Evolutionary conservation across 176 grass and related monocot species (phyloP).

Genomic region (Dendrocalamus sinicus): DNA sequence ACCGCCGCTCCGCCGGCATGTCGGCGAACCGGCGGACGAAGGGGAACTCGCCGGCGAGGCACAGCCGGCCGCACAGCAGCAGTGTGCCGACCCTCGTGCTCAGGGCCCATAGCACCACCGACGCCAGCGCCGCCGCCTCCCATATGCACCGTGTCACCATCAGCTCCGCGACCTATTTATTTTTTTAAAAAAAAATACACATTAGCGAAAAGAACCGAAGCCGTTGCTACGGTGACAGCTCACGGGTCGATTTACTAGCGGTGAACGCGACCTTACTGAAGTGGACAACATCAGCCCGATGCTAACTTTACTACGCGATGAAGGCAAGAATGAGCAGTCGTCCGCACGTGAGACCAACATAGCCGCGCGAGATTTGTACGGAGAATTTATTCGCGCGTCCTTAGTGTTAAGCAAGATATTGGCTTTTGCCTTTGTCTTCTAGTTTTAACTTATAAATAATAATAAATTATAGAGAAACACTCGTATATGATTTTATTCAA

Average conservation of each 20-base stretch:
- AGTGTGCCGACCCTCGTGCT: conserved; percentile 74
- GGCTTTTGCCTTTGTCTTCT: too few species aligned
- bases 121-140: conserved; percentile 58
- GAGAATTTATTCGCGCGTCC: neutral
- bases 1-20: conserved; percentile 60
- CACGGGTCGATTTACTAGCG: neutral
- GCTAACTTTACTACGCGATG: neutral
- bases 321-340: neutral
- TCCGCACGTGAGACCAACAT: neutral
- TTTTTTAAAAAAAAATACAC: neutral
- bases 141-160: conserved; percentile 57
- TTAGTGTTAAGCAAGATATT: too few species aligned
- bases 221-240: neutral
- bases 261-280: neutral
- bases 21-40: conserved; percentile 71
- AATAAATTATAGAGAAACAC: too few species aligned
- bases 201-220: neutral
- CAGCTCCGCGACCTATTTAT: conserved; percentile 68
- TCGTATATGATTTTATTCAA: too few species aligned
- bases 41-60: conserved; percentile 50
- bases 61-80: conserved; percentile 59
- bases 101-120: conserved; percentile 74
- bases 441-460: too few species aligned
- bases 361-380: neutral
- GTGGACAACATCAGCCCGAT: neutral